Base-by-base conservation (phyloP, 2,329 filamentous ascomycete species). In the Cercospora citrullina region DNA sequence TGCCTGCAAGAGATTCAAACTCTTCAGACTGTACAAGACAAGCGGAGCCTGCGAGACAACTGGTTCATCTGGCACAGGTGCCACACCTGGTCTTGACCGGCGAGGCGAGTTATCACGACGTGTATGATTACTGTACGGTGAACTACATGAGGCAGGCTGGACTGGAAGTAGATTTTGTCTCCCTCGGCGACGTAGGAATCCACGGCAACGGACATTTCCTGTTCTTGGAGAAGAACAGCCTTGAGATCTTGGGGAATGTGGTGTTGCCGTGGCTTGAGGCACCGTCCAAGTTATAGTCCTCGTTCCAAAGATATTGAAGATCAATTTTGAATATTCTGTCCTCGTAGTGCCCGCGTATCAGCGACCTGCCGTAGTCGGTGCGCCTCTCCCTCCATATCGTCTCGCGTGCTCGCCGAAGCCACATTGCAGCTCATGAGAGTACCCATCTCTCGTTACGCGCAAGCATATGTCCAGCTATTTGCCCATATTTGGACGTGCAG, bases 141-240 rank as follows among this genome's bases (percentile, higher is more conserved):
- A 69, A 75, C 12, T 89, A 84, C 73, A 73, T 89, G 72, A 72
- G 76, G 63, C 86, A 89, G 72, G 85, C 83, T 1, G 86, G 86
- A 0, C 80, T 84, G 1, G 67, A 72, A 0, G 79, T 81, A 1
- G 78, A 84, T 2, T 82, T 81, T 77, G 70, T 86, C 39, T 76
- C 80, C 60, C 77, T 88, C 55, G 80, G 78, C 0, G 75, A 83
- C 0, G 65, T 77, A 1, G 80, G 80, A 0, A 81, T 87, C 1
- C 73, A 77, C 23, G 87, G 87, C 0, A 88, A 89, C 67, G 86
- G 84, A 0, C 86, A 87, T 71, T 80, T 88, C 67, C 80, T 84
- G 77, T 85, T 86, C 57, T 72, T 87, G 36, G 85, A 87, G 77
- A 80, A 77, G 71, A 87, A 87, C 72, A 86, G 81, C 66, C 69